These are phyloP conservation scores for Moringa oleifera DNA, from an alignment of 345 rosid genomes.

Conservation along the genomic window DNA sequence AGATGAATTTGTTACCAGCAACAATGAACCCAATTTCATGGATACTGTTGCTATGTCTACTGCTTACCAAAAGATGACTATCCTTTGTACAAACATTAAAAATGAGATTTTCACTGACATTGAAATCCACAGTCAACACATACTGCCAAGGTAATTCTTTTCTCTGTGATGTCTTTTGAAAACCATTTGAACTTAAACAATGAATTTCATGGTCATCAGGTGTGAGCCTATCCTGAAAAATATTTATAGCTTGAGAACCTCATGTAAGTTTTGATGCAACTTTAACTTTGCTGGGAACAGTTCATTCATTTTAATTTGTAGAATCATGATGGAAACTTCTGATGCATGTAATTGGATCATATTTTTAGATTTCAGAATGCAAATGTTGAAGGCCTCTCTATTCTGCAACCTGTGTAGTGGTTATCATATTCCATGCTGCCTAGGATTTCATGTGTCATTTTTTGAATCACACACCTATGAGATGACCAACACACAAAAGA, in stretches of 20 bases:
- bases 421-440: no score
- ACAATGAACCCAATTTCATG: constrained; percentile 47
- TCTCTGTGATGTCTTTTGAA: neutral
- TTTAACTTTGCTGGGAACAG: neutral
- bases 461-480: no score
- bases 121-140: constrained; percentile 84
- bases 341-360: neutral
- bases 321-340: neutral
- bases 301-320: neutral
- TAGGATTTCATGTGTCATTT: no score
- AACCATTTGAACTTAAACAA: constrained; percentile 1
- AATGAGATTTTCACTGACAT: constrained; percentile 84
- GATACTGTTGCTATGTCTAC: constrained; percentile 65
- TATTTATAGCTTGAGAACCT: neutral
- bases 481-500: no score
- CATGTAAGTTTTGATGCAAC: neutral
- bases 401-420: no score
- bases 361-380: no score
- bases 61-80: constrained; percentile 90
- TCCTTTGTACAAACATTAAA: constrained; percentile 66
- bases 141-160: constrained; percentile 75
- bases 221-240: neutral
- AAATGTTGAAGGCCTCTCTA: no score
- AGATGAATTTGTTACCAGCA: constrained; percentile 74
- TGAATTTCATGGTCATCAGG: constrained; percentile 4